Conservation (phyloP, 176 grass and related monocot genomes). For the Miscanthus lutarioriparius region DNA sequence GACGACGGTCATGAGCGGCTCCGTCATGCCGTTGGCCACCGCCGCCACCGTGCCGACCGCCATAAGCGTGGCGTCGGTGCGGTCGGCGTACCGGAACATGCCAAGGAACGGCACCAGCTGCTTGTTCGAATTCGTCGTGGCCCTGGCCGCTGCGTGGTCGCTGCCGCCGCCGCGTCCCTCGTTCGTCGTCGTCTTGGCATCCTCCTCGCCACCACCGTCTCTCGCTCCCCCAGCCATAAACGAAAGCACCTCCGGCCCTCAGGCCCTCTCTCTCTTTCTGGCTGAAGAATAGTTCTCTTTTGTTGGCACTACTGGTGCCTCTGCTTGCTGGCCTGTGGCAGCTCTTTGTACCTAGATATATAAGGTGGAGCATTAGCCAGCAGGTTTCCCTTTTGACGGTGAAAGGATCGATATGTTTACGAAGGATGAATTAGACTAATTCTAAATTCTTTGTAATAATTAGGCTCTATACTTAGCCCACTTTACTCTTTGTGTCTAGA, state of each 20-base stretch:
- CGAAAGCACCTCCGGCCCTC: neutral
- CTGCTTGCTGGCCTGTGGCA: neutral
- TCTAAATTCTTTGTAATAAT: too few relatives aligned
- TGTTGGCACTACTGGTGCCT: neutral
- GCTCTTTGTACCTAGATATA: too few relatives aligned
- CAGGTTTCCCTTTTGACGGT: too few relatives aligned
- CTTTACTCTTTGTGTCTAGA: too few relatives aligned
- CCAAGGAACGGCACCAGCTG: conserved; percentile 15
- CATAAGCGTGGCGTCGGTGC: conserved; percentile 46
- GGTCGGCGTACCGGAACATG: conserved; percentile 56
- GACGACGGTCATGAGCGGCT: conserved; percentile 62
- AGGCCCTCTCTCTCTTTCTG: neutral
- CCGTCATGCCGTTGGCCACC: conserved; percentile 53
- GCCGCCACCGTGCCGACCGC: conserved; percentile 47
- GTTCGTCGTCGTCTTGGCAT: neutral
- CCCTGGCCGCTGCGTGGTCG: neutral
- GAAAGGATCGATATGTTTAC: too few relatives aligned
- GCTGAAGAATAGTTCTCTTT: neutral
- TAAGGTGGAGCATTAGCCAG: too few relatives aligned
- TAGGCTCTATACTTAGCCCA: too few relatives aligned
- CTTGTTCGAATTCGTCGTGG: conserved; percentile 4
- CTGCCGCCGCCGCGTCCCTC: neutral
- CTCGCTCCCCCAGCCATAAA: neutral
- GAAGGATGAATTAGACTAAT: too few relatives aligned
- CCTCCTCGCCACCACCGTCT: neutral